Conservation (phyloP, 2,329 filamentous ascomycete genomes). For the Sporothrix euskadiensis region DNA sequence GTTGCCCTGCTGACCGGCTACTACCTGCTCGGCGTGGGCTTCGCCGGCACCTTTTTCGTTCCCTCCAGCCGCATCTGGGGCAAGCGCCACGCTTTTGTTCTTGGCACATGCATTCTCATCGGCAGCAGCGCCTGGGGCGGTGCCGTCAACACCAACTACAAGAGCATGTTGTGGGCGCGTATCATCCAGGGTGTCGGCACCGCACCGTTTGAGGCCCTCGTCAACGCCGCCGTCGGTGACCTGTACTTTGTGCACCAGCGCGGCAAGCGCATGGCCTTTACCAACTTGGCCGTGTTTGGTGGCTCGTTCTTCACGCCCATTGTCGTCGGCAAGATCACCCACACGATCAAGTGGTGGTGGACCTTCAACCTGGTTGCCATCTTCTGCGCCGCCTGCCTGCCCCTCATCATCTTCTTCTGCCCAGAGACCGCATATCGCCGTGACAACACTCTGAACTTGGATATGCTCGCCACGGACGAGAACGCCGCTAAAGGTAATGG, state of each 20-base stretch:
- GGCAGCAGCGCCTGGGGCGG: constrained; percentile 77
- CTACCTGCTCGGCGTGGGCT: constrained; percentile 78
- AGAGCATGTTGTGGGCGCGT: constrained; percentile 72
- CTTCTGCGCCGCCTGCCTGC: constrained; percentile 70
- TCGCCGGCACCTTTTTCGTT: constrained; percentile 81
- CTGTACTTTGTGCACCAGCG: constrained; percentile 86
- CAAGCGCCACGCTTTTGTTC: constrained; percentile 82
- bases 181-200: constrained; percentile 84
- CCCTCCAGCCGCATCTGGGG: constrained; percentile 88
- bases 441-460: constrained; percentile 67
- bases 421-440: constrained; percentile 82
- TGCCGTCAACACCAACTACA: constrained; percentile 65
- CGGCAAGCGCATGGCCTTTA: constrained; percentile 82
- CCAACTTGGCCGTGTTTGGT: constrained; percentile 59
- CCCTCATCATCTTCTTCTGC: constrained; percentile 73
- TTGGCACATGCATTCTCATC: constrained; percentile 74
- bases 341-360: constrained; percentile 77
- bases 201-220: constrained; percentile 84
- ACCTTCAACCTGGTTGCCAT: constrained; percentile 87
- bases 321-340: constrained; percentile 83
- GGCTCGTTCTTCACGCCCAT: constrained; percentile 73
- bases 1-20: constrained; percentile 84
- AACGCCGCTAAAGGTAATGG: background rate
- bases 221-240: constrained; percentile 87
- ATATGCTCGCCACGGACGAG: constrained; percentile 52